Percentiles rank a stretch among this genome's conserved stretches.
Evolutionary conservation across 345 rosid genomes (phyloP).

Genomic region (Physaria fendleri): DNA sequence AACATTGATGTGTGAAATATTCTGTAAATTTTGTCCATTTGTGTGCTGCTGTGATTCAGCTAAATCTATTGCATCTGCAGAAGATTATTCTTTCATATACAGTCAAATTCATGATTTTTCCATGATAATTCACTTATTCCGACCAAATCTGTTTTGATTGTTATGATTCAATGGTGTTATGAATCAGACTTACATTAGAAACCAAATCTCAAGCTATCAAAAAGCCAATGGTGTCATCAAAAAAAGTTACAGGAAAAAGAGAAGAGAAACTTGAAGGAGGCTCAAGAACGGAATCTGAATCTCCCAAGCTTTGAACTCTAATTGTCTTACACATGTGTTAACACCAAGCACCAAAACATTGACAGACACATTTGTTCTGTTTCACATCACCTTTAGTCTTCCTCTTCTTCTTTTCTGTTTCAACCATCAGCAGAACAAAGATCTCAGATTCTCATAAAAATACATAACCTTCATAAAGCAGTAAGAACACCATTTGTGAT

Average conservation of each 20-base stretch:
- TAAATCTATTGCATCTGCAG: too few relatives aligned
- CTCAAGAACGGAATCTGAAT: neutral
- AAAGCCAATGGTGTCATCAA: conserved; percentile 4
- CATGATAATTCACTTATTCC: too few relatives aligned
- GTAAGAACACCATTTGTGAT: too few relatives aligned
- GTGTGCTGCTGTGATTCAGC: too few relatives aligned
- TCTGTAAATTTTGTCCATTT: too few relatives aligned
- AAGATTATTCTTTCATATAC: too few relatives aligned
- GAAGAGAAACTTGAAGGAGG: neutral
- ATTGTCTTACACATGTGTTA: neutral
- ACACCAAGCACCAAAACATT: conserved; percentile 31
- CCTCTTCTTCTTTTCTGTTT: conserved; percentile 54
- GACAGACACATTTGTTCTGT: conserved; percentile 67
- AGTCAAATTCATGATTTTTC: too few relatives aligned
- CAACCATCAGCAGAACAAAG: conserved; percentile 14
- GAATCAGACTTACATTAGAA: conserved; percentile 1
- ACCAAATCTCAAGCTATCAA: conserved; percentile 20
- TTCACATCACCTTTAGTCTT: conserved; percentile 39
- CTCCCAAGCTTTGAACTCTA: conserved; percentile 2
- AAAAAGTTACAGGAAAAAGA: neutral
- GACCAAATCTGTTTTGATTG: too few relatives aligned
- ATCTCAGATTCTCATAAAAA: conserved; percentile 2
- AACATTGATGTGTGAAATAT: too few relatives aligned
- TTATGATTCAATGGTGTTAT: too few relatives aligned
- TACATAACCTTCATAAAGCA: neutral